Base-by-base conservation (phyloP, 768 basidiomycete species). In the Collybia nuda region DNA sequence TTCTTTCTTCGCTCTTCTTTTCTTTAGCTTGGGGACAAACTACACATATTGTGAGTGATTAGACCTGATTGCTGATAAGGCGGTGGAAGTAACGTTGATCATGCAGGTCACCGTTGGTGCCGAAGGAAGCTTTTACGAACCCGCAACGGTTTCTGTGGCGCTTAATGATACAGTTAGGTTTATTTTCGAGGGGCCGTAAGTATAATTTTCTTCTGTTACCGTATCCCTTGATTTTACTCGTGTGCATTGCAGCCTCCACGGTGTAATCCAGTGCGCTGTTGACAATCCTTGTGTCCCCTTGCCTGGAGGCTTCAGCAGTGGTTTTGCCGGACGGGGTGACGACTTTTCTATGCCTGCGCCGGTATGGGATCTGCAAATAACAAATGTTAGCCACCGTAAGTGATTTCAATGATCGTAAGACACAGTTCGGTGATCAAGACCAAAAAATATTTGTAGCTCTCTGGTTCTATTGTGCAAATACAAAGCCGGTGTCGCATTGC, bases 291-390 rank as follows among this genome's bases (percentile, higher is more conserved):
- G 78, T 53, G 39, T 62, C 28, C 68, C 67, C 11, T 62, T 74
- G 9, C 47, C 52, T 0, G 73, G 73, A 2, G 75, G 75, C 3
- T 77, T 82, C 60, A 65, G 70, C 40, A 70, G 64, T 46, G 71
- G 72, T 0, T 47, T 69, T 8, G 57, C 57, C 1, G 64, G 64
- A 4, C 38, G 56, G 19, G 59, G 61, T 32, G 32, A 32, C 1
- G 60, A 65, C 44, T 48, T 54, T 39, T 45, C 59, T 26, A 47
- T 8, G 0, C 55, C 61, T 1, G 22, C 58, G 2, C 57, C 64
- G 0, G 47, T 60, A 17, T 78, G 74, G 74, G 63, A 55, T 39
- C 55, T 77, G 35, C 55, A 42, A 9, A 62, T 78, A 26, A 69
- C 68, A 3, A 63, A 74, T 49, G 62, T 47, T 40, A 66, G 59